Conservation (phyloP, 257 asterid genomes). For the Solanum medicagineum region DNA sequence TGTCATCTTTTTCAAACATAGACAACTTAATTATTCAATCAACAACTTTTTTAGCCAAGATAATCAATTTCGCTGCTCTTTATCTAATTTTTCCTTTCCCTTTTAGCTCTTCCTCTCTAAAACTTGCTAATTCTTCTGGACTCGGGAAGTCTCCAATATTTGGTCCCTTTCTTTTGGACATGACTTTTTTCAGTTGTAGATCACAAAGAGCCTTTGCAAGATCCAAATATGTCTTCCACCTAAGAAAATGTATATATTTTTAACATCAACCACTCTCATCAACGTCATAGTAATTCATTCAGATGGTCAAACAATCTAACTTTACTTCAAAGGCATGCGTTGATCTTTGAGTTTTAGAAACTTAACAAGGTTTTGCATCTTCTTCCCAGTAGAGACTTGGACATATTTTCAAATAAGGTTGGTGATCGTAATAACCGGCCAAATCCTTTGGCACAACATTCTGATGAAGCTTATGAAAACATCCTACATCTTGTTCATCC, state of each 20-base stretch:
- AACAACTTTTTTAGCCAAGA: constrained; percentile 7
- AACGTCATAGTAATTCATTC: no score
- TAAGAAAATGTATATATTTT: background rate
- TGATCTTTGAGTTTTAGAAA: background rate
- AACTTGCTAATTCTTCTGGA: constrained; percentile 17
- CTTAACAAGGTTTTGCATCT: background rate
- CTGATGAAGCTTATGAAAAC: constrained; percentile 18
- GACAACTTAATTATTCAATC: constrained; percentile 7
- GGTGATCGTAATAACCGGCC: constrained; percentile 48
- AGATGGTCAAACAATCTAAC: no score
- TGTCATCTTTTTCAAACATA: background rate
- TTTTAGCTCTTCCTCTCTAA: constrained; percentile 10
- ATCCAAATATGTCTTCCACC: background rate
- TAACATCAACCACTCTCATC: no score
- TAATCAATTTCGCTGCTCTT: constrained; percentile 9
- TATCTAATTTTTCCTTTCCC: constrained; percentile 10
- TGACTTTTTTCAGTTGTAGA: constrained; percentile 4
- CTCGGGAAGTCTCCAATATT: constrained; percentile 24
- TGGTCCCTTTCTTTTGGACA: background rate
- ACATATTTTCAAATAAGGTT: constrained; percentile 39
- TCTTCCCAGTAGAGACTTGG: constrained; percentile 24
- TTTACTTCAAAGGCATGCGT: background rate
- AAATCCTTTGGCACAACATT: constrained; percentile 19
- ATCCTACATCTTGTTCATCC: constrained; percentile 14
- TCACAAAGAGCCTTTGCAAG: constrained; percentile 15